Conservation (phyloP, 2,329 filamentous ascomycete genomes). For the Cordyceps pruinosa region DNA sequence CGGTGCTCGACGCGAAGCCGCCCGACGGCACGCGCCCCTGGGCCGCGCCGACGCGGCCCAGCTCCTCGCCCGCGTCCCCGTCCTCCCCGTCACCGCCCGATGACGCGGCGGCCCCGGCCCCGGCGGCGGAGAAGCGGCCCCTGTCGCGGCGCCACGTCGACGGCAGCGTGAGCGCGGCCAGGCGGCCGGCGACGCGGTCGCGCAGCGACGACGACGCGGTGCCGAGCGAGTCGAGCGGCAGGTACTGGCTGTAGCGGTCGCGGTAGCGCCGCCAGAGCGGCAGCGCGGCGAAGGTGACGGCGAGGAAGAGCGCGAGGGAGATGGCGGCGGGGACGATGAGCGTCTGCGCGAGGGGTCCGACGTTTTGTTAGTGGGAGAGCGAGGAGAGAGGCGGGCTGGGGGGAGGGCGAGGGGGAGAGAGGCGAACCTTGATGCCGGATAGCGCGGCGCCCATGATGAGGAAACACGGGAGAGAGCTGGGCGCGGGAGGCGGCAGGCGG, state of each 20-base stretch:
- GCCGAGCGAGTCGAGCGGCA: slow-evolving; percentile 56
- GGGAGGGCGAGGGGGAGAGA: neutral
- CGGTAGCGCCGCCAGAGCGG: slow-evolving; percentile 65
- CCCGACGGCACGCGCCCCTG: slow-evolving; percentile 34
- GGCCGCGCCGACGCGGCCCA: slow-evolving; percentile 31
- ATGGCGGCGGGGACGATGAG: slow-evolving; percentile 64
- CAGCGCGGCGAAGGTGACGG: slow-evolving; percentile 57
- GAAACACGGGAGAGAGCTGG: neutral
- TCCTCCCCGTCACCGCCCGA: slow-evolving; percentile 40
- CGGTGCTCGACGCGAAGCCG: slow-evolving; percentile 26
- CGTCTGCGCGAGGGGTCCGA: neutral
- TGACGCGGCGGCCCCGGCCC: slow-evolving; percentile 31
- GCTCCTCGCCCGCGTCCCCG: slow-evolving; percentile 47
- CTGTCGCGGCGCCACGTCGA: slow-evolving; percentile 42
- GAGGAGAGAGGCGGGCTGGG: neutral
- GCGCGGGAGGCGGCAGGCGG: neutral
- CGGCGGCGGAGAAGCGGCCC: too few species aligned
- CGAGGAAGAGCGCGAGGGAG: slow-evolving; percentile 61
- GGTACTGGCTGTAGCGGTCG: slow-evolving; percentile 65
- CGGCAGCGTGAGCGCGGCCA: slow-evolving; percentile 28
- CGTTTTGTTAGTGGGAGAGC: neutral
- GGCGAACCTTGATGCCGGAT: slow-evolving; percentile 30
- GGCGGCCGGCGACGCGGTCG: slow-evolving; percentile 35
- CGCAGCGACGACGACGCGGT: slow-evolving; percentile 52
- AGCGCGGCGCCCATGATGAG: slow-evolving; percentile 27